Conservation (phyloP, 345 rosid species). For the Diplotaxis tenuifolia region DNA sequence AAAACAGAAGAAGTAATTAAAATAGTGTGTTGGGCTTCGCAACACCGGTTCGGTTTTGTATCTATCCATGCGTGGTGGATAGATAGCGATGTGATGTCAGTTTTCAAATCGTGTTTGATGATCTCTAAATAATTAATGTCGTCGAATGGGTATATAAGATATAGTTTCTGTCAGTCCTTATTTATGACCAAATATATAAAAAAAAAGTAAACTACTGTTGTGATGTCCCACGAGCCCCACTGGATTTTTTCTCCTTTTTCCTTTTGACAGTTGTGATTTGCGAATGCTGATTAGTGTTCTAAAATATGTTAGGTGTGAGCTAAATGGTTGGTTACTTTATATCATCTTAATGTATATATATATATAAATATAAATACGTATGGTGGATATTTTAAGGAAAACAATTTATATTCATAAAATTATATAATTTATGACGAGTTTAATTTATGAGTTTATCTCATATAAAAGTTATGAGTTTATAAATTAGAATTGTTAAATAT, state of each 20-base stretch:
- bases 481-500: background rate
- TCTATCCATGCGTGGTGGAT: slow-evolving; percentile 11
- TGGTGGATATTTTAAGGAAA: background rate
- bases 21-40: slow-evolving; percentile 9
- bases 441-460: no score
- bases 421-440: no score
- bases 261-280: background rate
- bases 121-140: background rate
- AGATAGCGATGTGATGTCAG: slow-evolving; percentile 16
- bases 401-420: no score
- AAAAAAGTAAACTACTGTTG: background rate
- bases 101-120: background rate
- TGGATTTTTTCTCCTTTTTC: background rate
- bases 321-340: background rate
- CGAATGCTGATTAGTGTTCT: background rate
- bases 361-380: background rate
- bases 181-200: background rate
- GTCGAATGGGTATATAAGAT: background rate
- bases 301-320: background rate
- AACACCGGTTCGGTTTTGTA: slow-evolving; percentile 9
- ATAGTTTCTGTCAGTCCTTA: background rate
- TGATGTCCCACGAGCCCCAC: background rate
- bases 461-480: background rate
- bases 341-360: background rate
- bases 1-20: background rate